Evolutionary conservation across 2,329 filamentous ascomycete genomes (phyloP), one percentile per base, ranked within the genome.

Genomic region (Aspergillus sp.): DNA sequence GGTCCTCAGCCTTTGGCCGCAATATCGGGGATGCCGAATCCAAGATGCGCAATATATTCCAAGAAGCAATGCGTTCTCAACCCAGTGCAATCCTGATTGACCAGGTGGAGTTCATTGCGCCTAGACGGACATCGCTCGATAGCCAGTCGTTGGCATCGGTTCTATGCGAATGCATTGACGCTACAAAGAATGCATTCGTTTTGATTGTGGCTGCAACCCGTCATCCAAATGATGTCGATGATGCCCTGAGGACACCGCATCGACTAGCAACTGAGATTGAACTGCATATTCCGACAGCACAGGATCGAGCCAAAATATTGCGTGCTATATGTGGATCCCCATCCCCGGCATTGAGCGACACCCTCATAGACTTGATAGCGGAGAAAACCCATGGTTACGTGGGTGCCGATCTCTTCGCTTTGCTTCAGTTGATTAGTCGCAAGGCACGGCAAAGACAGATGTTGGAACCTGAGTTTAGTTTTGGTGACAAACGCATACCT

Each of bases 321-420:
- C 83, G 85, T 30, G 85, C 85, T 6, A 80, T 90, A 60, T 72
- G 77, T 49, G 77, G 71, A 60, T 62, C 66, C 17, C 78, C 85
- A 49, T 78, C 72, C n/a, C 70, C 80, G 3, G 82, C 79, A 8
- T 78, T 79, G 8, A 80, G 75, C 57, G 81, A 88, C 3, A 76
- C 77, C 1, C 78, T 86, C 8, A 77, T 92, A 17, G 77, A 82
- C 3, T 78, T 82, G 17, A 78, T 96, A 47, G 89, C 89, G 44
- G 85, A 90, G 62, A 86, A 87, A 58, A 96, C 93, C 0, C 92
- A 97, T 70, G 94, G 93, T 3, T 97, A 91, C 74, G 96, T 91
- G 32, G 90, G 90, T 4, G 84, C 85, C 1, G 93, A 97, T 72
- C 80, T 97, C 1, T 79, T 81, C n/a, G 84, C 83, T 13, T 80